Conservation (phyloP, 164 flowering plant species). For the Tetrastigma voinierianum region DNA sequence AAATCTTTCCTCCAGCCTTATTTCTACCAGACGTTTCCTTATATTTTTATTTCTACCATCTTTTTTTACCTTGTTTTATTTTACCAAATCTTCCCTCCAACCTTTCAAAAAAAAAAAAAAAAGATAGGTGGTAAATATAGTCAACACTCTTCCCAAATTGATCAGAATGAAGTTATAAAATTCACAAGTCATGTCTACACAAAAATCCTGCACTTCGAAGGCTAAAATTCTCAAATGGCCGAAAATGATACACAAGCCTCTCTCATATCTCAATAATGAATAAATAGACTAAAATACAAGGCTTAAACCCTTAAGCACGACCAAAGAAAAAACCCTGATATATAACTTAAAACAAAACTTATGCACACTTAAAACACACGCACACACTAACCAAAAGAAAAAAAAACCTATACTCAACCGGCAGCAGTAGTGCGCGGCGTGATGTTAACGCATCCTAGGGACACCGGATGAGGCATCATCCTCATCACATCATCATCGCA, state of each 20-base stretch:
- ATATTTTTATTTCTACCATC: too few species aligned
- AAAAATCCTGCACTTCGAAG: too few species aligned
- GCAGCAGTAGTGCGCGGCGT: conserved; percentile 95
- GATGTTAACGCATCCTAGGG: conserved; percentile 70
- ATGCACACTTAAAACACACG: not conserved
- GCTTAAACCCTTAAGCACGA: not conserved
- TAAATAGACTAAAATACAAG: conserved; percentile 1
- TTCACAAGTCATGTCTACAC: too few species aligned
- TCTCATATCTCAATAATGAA: not conserved
- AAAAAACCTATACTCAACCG: conserved; percentile 19
- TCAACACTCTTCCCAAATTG: too few species aligned
- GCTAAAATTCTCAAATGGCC: not conserved
- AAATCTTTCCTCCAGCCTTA: too few species aligned
- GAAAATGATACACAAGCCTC: not conserved
- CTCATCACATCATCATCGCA: conserved; percentile 33
- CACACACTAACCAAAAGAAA: conserved; percentile 2
- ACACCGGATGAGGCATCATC: conserved; percentile 32
- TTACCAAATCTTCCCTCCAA: too few species aligned
- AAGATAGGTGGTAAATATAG: too few species aligned
- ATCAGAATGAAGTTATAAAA: too few species aligned
- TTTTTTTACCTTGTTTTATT: too few species aligned
- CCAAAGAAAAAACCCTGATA: not conserved
- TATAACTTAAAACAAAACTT: not conserved
- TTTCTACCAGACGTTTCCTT: too few species aligned
- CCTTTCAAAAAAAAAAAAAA: too few species aligned